Evolutionary conservation across 2,329 filamentous ascomycete genomes (phyloP), one percentile per base, ranked within the genome.

Genomic region (Colletotrichum sp.): DNA sequence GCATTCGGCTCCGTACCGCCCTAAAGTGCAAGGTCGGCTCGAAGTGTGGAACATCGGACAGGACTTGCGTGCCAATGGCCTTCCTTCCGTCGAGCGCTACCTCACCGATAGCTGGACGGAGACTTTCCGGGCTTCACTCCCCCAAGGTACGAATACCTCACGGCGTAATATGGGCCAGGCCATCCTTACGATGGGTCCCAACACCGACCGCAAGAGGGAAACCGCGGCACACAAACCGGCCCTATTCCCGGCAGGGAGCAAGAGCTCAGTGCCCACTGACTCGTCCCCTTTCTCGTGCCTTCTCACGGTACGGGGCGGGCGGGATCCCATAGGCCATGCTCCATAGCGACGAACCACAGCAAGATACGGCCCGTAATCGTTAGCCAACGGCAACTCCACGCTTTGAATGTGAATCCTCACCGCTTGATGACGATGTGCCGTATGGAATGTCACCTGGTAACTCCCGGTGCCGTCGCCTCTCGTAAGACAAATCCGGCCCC

Each of bases 331-430:
- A 64, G 57, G 18, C 55, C 59, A 59, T 28, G 52, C 13, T 16
- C 64, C 60, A 71, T 36, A 49, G 32, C 62, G 39, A 73, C 34
- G 70, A 71, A 73, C 55, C 70, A 64, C 34, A 69, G 44, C 70
- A 69, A 68, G 59, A 76, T 64, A 76, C 70, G 64, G 73, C 39
- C 73, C 73, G 73, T 73, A 76, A 76, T 73, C 64, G 32, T 76
- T 73, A 73, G 70, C 59, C 70, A 74, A 76, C 73, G 63, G 63
- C 59, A 73, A 65, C 70, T 73, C 73, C 70, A 76, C 59, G 49
- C 59, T 57, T 32, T 59, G 64, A 73, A 64, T 44, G 39, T 72
- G 70, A 76, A 65, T 30, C 18, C 70, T 76, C 73, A 76, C 73
- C 73, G 73, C 73, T 73, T 74, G 73, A 76, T 73, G 64, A 73